Conservation (phyloP, 176 grass and related monocot genomes). For the Cenchrus fungigraminus region DNA sequence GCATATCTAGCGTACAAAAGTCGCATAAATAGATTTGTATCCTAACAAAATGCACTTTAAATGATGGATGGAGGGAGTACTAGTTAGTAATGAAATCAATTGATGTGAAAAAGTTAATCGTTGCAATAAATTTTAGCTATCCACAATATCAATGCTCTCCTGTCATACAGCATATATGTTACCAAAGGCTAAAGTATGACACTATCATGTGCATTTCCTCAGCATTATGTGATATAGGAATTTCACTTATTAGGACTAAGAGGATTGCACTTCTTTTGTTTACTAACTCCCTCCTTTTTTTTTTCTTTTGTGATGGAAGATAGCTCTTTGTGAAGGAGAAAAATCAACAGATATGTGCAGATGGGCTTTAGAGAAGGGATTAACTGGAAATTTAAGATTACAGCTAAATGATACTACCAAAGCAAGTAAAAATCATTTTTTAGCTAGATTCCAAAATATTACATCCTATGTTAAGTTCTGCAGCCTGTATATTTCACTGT, state of each 20-base stretch:
- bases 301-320: background rate
- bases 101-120: background rate
- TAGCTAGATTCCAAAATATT: background rate
- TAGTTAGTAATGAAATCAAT: background rate
- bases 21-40: background rate
- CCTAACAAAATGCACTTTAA: background rate
- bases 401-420: background rate
- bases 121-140: background rate
- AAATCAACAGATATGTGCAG: background rate
- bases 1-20: background rate
- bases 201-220: background rate
- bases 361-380: background rate
- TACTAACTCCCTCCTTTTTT: background rate
- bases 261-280: background rate
- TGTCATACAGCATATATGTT: background rate
- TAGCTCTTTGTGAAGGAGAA: background rate
- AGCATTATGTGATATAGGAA: no score
- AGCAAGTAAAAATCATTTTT: background rate
- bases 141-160: background rate
- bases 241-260: background rate
- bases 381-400: slow-evolving; percentile 10
- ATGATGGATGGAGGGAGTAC: background rate
- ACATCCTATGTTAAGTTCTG: background rate
- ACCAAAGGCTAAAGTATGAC: background rate
- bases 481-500: background rate